Percentiles rank a stretch among this genome's conserved stretches.
These are phyloP conservation scores for Paramecium pentaurelia DNA, from an alignment of 73 alveolate genomes.

Conservation along the genomic window DNA sequence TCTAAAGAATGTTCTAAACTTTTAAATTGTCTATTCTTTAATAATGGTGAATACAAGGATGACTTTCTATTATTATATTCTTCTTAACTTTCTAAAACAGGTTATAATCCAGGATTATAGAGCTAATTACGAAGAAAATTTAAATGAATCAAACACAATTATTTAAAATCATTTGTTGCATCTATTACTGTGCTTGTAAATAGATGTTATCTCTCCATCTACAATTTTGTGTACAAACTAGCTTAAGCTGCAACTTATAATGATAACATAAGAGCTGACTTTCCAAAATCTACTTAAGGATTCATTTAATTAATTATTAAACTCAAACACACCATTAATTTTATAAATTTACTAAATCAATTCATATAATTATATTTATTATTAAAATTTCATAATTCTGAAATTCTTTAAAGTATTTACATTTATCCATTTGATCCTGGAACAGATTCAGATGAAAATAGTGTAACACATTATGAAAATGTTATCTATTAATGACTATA, in stretches of 20 bases:
- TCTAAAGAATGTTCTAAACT: not conserved
- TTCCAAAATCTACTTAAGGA: not conserved
- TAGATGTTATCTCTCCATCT: not conserved
- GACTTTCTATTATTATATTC: not conserved
- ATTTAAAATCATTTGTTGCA: not conserved
- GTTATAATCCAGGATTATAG: not conserved
- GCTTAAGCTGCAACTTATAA: not conserved
- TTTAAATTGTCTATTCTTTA: not conserved
- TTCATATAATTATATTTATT: not conserved
- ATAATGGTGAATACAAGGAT: not conserved
- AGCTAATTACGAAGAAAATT: not conserved
- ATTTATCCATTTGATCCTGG: conserved; percentile 39
- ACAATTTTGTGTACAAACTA: not conserved
- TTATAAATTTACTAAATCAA: not conserved
- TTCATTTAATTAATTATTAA: not conserved
- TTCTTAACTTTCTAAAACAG: not conserved
- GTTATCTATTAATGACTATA: conserved; percentile 95
- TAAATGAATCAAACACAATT: not conserved
- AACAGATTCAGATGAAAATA: conserved; percentile 78
- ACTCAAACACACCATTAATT: conserved; percentile 10
- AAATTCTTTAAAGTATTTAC: conserved; percentile 11
- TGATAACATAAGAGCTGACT: not conserved
- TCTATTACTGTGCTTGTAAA: not conserved
- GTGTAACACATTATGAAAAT: conserved; percentile 95
- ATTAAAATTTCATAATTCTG: conserved; percentile 25